Evolutionary conservation across 1,284 basidiomycete genomes (phyloP), one percentile per base, ranked within the genome.

Genomic region (Cryptococcus sp.): DNA sequence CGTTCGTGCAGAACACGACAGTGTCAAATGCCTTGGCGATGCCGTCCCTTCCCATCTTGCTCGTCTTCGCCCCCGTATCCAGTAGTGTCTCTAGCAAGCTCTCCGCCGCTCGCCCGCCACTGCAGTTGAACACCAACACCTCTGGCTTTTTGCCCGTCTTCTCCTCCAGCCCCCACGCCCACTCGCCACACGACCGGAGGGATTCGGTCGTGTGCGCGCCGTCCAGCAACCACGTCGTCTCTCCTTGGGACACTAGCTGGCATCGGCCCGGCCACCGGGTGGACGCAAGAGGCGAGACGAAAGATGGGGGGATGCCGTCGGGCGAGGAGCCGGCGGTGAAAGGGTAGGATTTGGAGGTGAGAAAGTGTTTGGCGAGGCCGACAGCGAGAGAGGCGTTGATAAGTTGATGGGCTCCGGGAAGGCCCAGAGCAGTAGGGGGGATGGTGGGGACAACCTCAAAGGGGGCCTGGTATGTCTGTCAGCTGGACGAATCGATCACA

Each of bases 241-340:
- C 44, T 7, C 63, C 64, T 1, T 85, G 85, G 63, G 91, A 87
- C 3, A 96, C 85, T 1, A 82, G 84, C 77, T 99, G 96, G 74
- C 96, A 99, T 43, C 96, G 84, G n/a, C 96, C 96, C 2, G 96
- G 95, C 95, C 95, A 99, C 58, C 81, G 84, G 0, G 93, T 84
- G 15, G 82, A 79, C 61, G 84, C 77, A 18, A 98, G 78, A 1
- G 87, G 92, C 24, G 79, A 67, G 28, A 83, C 69, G 63, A 90
- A 87, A 5, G 80, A 66, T 8, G 77, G 66, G 0, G 87, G 79
- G 9, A 94, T 77, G 9, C 60, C 56, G 9, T 55, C 52, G 23
- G 56, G 36, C n/a, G 71, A 61, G 11, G 73, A 59, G 1, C 71
- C 56, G 11, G 68, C 60, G 33, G 61, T 46, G 67, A 73, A 69